phyloP scores from a whole-genome alignment of 1,284 basidiomycete species.

The Ganoderma boninense region DNA sequence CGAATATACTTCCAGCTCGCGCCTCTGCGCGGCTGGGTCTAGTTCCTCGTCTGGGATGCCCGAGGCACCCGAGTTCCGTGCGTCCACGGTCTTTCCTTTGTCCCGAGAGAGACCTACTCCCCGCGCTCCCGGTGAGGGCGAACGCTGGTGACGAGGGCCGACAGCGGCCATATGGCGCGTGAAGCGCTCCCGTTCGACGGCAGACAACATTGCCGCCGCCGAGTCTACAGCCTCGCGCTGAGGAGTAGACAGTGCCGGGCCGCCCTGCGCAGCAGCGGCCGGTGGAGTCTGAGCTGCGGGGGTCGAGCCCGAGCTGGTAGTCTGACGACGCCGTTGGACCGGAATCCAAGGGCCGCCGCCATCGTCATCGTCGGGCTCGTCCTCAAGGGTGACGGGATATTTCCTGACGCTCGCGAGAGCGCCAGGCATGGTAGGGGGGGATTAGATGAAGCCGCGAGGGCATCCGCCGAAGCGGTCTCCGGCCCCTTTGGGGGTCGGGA shows the following conservation, averaged over 20 bases:
- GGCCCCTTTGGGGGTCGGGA: background rate
- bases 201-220: background rate
- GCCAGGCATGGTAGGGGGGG: background rate
- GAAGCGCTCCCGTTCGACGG: background rate
- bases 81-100: conserved; percentile 32
- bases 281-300: no score
- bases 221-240: background rate
- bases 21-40: conserved; percentile 14
- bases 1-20: conserved; percentile 3
- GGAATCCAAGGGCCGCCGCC: conserved; percentile 1
- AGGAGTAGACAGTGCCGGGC: background rate
- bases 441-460: background rate
- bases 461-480: background rate
- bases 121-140: conserved; percentile 6
- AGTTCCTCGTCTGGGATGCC: conserved; percentile 14
- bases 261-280: conserved; percentile 10
- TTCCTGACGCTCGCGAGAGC: background rate
- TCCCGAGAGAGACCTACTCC: conserved; percentile 23
- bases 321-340: conserved; percentile 13
- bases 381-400: conserved; percentile 16
- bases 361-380: conserved; percentile 9
- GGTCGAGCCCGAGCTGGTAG: background rate
- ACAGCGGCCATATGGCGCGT: background rate
- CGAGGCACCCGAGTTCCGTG: conserved; percentile 23
- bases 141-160: background rate